Evolutionary conservation across 1,284 basidiomycete genomes (phyloP), one percentile per base, ranked within the genome.

Genomic region (Marasmius sp.): DNA sequence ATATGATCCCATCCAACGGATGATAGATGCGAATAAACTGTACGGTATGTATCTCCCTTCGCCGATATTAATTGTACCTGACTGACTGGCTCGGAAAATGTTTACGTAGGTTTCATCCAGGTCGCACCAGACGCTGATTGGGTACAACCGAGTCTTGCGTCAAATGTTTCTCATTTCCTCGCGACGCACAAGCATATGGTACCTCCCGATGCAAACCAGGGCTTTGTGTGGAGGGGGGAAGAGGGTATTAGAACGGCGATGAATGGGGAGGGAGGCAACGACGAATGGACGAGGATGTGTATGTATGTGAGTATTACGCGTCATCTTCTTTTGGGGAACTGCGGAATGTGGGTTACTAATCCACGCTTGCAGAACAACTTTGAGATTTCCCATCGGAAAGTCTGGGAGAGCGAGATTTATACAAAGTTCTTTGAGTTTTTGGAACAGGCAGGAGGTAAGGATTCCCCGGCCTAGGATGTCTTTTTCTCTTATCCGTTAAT

Each of bases 321-420:
- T 22, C 38, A 7, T 14, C 11, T 34, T 11, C 48, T 41, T 8
- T 50, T 54, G 18, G 12, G 6, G 6, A 12, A 38, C 14, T 37
- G 27, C 49, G 11, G n/a, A n/a, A 5, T 7, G 50, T 6, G 33
- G 16, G n/a, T 47, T 7, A 36, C 43, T 33, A 36, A 50, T 22
- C 18, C 18, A 38, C 16, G 34, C 48, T 16, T n/a, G 48, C 49
- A 71, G 70, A 69, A 72, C 50, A 73, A 73, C 55, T 70, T 72
- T 36, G 70, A 71, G 55, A 71, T 73, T n/a, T 72, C 70, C 0
- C 71, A 73, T 57, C 64, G 68, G 10, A 69, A 66, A 22, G 61
- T 73, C 39, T 72, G 71, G 71, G 67, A 71, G 36, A 65, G 63
- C 37, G 58, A 65, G 20, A 18, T 70, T 16, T 72, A 71, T 56